Evolutionary conservation across 176 grass and related monocot species (phyloP).

Genomic region (Bothriochloa decipiens): DNA sequence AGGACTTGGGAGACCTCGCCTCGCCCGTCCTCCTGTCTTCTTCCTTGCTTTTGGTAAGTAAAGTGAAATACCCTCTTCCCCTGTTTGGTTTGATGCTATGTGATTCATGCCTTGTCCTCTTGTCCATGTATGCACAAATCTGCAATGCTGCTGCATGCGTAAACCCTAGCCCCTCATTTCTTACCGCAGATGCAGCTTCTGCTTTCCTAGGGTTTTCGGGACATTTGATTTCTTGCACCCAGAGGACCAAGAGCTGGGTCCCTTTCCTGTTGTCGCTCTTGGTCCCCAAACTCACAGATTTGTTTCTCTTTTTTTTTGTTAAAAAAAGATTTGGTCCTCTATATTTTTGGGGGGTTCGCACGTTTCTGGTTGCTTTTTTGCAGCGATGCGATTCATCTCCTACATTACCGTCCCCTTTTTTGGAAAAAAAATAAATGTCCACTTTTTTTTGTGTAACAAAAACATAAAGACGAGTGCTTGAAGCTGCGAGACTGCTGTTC

Average conservation of each 20-base stretch:
- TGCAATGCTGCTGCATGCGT: neutral
- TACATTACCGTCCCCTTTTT: neutral
- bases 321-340: too few relatives aligned
- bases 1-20: neutral
- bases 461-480: neutral
- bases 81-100: neutral
- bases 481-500: neutral
- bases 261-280: neutral
- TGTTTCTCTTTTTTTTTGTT: neutral
- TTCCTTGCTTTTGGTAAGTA: slow-evolving; percentile 1
- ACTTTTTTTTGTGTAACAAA: neutral
- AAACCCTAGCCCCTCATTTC: neutral
- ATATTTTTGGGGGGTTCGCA: neutral
- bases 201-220: neutral
- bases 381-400: neutral
- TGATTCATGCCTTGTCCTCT: neutral
- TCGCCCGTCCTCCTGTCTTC: neutral
- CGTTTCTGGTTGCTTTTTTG: neutral
- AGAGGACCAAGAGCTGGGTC: neutral
- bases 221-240: neutral
- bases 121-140: neutral
- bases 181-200: neutral
- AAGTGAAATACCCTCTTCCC: neutral
- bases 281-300: neutral
- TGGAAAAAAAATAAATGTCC: neutral